Percentiles rank a stretch among this genome's conserved stretches.
Conservation (phyloP, 495 filamentous ascomycete species). For the Extremus antarcticus region DNA sequence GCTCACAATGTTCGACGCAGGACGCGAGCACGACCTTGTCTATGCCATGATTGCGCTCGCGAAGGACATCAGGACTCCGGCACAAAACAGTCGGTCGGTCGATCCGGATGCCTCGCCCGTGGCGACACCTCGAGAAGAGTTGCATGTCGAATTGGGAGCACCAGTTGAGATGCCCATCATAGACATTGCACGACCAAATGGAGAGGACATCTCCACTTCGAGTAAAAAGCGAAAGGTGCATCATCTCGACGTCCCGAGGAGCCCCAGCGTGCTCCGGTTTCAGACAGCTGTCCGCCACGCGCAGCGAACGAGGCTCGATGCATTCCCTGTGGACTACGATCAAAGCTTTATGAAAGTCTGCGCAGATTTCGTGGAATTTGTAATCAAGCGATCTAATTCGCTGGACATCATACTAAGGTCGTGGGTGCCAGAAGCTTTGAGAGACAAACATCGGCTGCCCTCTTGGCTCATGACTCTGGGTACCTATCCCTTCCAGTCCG, state of each 20-base stretch:
- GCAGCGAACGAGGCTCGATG: no score
- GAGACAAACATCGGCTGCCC: no score
- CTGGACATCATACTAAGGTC: no score
- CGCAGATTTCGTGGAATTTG: no score
- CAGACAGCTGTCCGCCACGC: no score
- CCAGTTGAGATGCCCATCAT: background rate
- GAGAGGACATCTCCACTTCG: no score
- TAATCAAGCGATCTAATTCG: no score
- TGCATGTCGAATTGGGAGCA: background rate
- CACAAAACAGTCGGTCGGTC: background rate
- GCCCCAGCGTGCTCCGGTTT: no score
- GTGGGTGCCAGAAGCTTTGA: no score
- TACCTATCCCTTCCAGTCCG: background rate
- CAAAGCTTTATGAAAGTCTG: no score
- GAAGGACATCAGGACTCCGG: conserved; percentile 10
- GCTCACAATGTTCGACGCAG: conserved; percentile 16
- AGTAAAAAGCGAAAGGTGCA: background rate
- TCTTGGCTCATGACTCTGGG: background rate
- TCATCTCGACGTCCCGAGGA: background rate
- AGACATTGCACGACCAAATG: background rate
- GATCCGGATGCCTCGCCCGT: background rate
- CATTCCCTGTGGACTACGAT: no score
- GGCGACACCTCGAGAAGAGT: background rate
- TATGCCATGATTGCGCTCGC: conserved; percentile 20
- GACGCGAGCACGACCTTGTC: conserved; percentile 11